Evolutionary conservation across 2,329 filamentous ascomycete genomes (phyloP), one percentile per base, ranked within the genome.

Genomic region (Furcasterigmium sp.): DNA sequence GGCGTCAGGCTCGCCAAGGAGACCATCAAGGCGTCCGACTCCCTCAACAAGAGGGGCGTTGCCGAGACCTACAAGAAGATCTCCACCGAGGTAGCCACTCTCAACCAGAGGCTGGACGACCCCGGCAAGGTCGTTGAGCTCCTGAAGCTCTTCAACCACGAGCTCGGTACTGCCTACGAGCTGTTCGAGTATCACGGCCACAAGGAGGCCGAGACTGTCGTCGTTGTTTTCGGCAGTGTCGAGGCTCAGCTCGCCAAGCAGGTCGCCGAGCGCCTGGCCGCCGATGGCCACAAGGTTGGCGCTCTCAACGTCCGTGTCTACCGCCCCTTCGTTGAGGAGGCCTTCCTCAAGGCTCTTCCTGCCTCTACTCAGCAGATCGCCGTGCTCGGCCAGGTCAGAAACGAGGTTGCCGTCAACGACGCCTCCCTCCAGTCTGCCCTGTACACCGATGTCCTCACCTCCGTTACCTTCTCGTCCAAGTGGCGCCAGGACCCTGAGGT

Each of bases 141-240:
- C 7, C 70, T 94, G 39, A 76, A 80, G 51, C 77, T 84, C 23
- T 83, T 94, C 68, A 98, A 98, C 65, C 80, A 82, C 50, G 90
- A 97, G 70, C 82, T 98, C 19, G 93, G 91, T 46, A 97, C 93
- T 36, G 83, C 91, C 52, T 98, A 98, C 63, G 79, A 84, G 56
- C 81, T 89, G 7, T 98, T 97, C 55, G 93, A 98, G 68, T 98
- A 98, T 69, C 79, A 85, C 56, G 93, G 93, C 19, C 89, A 97
- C 60, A 72, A 79, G 39, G 72, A 81, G 35, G 81, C 93, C 4
- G 86, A 91, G 51, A 82, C 83, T 9, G 89, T 98, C 14, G 71
- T 97, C 26, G 90, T 97, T 23, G 87, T 89, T 36, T 96, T 98
- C 55, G 93, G 93, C 53, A 95, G 89, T 47, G 81, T 91, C 5